Conservation (phyloP, 306 rosid genomes). For the Cucumis sativus region DNA sequence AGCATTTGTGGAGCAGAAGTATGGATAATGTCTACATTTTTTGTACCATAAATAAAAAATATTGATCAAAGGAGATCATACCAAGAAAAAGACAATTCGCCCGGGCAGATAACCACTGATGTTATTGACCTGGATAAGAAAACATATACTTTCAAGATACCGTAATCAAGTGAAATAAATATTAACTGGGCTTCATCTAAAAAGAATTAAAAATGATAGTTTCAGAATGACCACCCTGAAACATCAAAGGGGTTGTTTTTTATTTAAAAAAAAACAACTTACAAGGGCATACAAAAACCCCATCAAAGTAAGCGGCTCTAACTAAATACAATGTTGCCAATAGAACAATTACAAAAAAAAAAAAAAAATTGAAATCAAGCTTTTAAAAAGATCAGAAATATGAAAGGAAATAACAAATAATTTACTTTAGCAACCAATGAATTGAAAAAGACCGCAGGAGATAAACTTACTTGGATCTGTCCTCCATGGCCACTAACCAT, state of each 20-base stretch:
- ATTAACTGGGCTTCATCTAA: background rate
- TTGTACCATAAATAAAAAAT: background rate
- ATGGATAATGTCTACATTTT: conserved; percentile 7
- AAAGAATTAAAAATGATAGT: background rate
- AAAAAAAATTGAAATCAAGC: too few relatives aligned
- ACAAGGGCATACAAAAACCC: too few relatives aligned
- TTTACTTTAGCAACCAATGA: background rate
- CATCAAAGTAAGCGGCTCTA: too few relatives aligned
- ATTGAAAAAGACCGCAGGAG: conserved; percentile 1
- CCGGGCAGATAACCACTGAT: conserved; percentile 99
- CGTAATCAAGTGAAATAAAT: background rate
- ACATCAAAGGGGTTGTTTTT: background rate
- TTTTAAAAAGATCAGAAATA: background rate
- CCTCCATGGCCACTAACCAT: conserved; percentile 97
- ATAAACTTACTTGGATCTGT: conserved; percentile 78
- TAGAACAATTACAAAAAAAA: too few relatives aligned
- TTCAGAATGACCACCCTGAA: background rate
- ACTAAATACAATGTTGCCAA: too few relatives aligned
- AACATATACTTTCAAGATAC: conserved; percentile 8
- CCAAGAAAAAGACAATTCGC: conserved; percentile 93
- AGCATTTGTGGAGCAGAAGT: background rate
- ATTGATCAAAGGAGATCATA: conserved; percentile 28
- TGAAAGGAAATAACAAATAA: background rate
- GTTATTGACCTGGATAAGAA: conserved; percentile 75
- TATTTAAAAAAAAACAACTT: too few relatives aligned